phyloP scores from a whole-genome alignment of 169 alveolate genomes.

The Eimeria acervulina region DNA sequence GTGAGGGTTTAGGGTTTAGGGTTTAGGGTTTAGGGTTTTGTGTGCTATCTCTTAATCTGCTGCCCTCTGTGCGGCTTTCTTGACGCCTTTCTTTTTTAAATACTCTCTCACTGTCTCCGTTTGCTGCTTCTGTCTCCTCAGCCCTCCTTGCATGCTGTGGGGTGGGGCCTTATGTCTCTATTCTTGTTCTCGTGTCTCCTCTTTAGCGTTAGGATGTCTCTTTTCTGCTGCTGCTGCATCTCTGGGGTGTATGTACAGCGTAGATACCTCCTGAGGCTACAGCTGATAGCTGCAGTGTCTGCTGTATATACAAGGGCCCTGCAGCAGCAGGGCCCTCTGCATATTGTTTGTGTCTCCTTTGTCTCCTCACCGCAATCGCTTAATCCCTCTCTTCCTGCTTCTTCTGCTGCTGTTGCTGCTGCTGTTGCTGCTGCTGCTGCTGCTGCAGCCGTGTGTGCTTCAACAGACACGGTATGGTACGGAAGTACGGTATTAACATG shows the following conservation, averaged over 20 bases:
- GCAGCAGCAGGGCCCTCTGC: not conserved
- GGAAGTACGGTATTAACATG: constrained; percentile 98
- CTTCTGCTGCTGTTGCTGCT: constrained; percentile 31
- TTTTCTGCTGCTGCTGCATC: not conserved
- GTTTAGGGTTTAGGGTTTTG: not conserved
- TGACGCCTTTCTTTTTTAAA: not conserved
- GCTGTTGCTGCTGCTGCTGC: constrained; percentile 32
- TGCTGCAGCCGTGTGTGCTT: constrained; percentile 98
- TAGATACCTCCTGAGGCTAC: no score
- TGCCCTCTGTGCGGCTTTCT: not conserved
- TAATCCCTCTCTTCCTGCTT: not conserved
- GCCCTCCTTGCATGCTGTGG: not conserved
- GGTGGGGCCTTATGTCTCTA: not conserved
- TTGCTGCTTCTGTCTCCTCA: not conserved
- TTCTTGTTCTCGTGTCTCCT: not conserved
- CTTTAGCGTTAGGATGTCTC: not conserved
- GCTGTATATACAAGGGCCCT: no score
- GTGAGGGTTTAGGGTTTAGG: constrained; percentile 71
- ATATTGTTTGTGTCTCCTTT: not conserved
- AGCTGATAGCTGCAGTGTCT: no score
- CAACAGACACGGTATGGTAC: constrained; percentile 98
- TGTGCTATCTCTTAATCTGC: not conserved
- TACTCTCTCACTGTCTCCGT: not conserved
- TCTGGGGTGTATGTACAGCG: not conserved
- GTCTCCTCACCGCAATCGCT: not conserved